Evolutionary conservation across 2,329 filamentous ascomycete genomes (phyloP).

Genomic region (Colletotrichum trifolii): DNA sequence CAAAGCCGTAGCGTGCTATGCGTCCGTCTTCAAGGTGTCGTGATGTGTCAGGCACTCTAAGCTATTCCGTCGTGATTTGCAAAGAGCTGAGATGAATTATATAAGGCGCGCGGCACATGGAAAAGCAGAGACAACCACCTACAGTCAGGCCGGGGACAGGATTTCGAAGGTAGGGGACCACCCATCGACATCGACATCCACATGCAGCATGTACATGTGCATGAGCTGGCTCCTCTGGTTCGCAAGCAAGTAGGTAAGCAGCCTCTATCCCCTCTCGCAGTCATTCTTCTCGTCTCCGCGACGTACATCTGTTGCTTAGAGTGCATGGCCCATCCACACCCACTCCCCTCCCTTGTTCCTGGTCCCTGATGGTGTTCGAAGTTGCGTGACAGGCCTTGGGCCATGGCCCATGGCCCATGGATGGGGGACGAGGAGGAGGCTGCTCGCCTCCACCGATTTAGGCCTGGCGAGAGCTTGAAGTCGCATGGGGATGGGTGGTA

Average conservation of each 20-base stretch:
- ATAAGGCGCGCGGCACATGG: conserved; percentile 32
- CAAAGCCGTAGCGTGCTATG: conserved; percentile 7
- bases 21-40: conserved; percentile 22
- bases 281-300: conserved; percentile 11
- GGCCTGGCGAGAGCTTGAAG: conserved; percentile 30
- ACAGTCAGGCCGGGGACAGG: conserved; percentile 22
- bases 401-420: neutral
- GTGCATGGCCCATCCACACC: conserved; percentile 17
- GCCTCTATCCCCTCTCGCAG: conserved; percentile 12
- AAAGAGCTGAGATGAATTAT: conserved; percentile 30
- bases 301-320: conserved; percentile 32
- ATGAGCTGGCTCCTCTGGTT: conserved; percentile 27
- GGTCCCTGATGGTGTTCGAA: conserved; percentile 24
- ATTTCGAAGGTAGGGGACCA: conserved; percentile 11
- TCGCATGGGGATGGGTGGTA: conserved; percentile 8
- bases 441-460: conserved; percentile 17
- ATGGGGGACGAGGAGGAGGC: conserved; percentile 13
- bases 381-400: conserved; percentile 2
- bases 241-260: conserved; percentile 34
- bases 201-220: neutral
- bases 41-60: conserved; percentile 34
- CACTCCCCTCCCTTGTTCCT: conserved; percentile 19
- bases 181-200: conserved; percentile 8
- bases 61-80: conserved; percentile 30
- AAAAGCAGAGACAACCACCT: conserved; percentile 10